A percentile compares a stretch with the other conserved stretches of the same genome.
Conservation (phyloP, 2,329 filamentous ascomycete species). For the Talaromyces sp. region DNA sequence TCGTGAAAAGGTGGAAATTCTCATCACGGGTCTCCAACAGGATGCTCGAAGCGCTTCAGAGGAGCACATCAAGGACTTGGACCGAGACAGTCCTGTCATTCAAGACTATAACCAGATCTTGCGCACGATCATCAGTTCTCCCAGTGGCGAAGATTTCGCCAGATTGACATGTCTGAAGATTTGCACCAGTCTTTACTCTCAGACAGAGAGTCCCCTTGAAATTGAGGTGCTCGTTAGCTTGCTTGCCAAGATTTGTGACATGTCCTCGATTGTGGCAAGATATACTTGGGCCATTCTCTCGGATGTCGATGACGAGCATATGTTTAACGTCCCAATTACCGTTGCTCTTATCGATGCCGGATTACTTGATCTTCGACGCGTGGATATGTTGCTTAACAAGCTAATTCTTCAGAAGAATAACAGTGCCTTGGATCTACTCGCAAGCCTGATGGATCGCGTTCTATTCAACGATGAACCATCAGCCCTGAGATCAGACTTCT, state of each 20-base stretch:
- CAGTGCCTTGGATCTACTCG: conserved; percentile 73
- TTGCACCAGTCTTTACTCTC: conserved; percentile 55
- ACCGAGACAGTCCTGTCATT: conserved; percentile 53
- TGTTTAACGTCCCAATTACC: conserved; percentile 62
- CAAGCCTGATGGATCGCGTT: conserved; percentile 72
- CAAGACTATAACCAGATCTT: conserved; percentile 58
- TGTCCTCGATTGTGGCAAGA: conserved; percentile 57
- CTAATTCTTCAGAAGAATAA: conserved; percentile 68
- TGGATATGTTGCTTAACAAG: conserved; percentile 70
- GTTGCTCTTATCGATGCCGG: conserved; percentile 58
- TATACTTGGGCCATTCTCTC: conserved; percentile 49
- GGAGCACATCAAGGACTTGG: conserved; percentile 57
- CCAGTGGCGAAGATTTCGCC: conserved; percentile 56
- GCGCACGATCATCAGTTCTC: conserved; percentile 51
- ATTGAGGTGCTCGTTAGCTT: conserved; percentile 62
- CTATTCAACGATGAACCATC: conserved; percentile 74
- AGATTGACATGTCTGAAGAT: conserved; percentile 55
- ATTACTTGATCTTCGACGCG: conserved; percentile 59
- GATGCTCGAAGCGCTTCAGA: conserved; percentile 56
- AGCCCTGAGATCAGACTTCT: conserved; percentile 80
- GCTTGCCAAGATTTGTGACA: conserved; percentile 59
- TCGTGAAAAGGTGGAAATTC: conserved; percentile 52
- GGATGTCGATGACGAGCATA: conserved; percentile 56
- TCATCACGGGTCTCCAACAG: conserved; percentile 57
- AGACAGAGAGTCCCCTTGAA: conserved; percentile 55